Evolutionary conservation across 1,139 yeast species (phyloP), one percentile per base, ranked within the genome.

Genomic region (Yamadazyma sp.): DNA sequence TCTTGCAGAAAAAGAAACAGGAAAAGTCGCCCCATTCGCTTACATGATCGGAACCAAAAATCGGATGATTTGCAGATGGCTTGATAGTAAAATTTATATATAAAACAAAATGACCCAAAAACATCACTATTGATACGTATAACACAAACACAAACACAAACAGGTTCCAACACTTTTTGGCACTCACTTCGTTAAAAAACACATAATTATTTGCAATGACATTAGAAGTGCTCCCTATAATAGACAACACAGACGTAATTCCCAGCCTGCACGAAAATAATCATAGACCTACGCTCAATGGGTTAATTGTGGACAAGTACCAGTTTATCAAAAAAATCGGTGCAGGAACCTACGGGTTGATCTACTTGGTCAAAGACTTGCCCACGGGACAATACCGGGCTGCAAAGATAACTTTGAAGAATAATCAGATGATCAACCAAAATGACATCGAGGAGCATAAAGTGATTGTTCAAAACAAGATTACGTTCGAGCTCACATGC

Each of bases 301-400:
- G 66, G 1, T 34, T 47, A 14, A 31, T 46, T 8, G 38, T 45
- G 23, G 42, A 46, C 12, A 50, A 55, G 14, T 47, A 53, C 22
- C 54, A 52, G 36, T 69, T 84, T 30, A 56, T 73, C 38, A 65
- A 64, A 41, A 79, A 81, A 46, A 74, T 87, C n/a, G 96, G 97
- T 12, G 79, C 94, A 1, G 96, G 97, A 29, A 89, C 95, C 17
- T 88, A 85, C 56, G 96, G 96, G 2, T 71, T 86, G 23, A 95
- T 89, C 11, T 88, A 85, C 62, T 70, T 79, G 14, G 91, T 88
- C 6, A 65, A 72, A 49, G 84, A 87, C 56, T 49, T 72, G 12
- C 52, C 50, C 36, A 73, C 83, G 0, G 73, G 75, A 23, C 58
- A 68, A 38, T 61, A 68, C 23, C 81, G 71, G 52, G 96, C 96